phyloP scores from a whole-genome alignment of 352 stramenopile genomes.

The Lagenidium giganteum region DNA sequence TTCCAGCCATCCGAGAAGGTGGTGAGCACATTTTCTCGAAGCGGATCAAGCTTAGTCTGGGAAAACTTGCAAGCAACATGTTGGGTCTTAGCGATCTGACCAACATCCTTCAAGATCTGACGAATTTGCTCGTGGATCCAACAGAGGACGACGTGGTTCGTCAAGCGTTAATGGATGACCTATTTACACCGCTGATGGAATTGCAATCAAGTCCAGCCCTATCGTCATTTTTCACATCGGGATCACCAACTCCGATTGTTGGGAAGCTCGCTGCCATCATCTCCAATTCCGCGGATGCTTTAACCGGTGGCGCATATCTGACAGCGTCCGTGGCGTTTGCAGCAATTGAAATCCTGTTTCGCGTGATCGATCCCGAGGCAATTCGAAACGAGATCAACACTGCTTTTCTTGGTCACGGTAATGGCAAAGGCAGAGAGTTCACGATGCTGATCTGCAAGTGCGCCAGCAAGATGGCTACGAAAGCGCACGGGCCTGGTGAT shows the following conservation, averaged over 20 bases:
- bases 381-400: constrained; percentile 64
- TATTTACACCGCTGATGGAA: constrained; percentile 16
- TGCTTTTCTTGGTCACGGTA: constrained; percentile 60
- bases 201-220: too few species aligned
- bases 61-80: constrained; percentile 22
- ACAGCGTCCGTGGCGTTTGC: constrained; percentile 51
- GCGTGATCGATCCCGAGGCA: constrained; percentile 51
- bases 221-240: too few species aligned
- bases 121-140: constrained; percentile 11
- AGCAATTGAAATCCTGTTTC: constrained; percentile 63
- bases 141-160: constrained; percentile 8
- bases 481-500: constrained; percentile 25
- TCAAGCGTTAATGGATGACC: constrained; percentile 12
- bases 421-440: constrained; percentile 74
- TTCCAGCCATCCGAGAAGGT: constrained; percentile 60
- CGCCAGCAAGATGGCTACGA: constrained; percentile 70
- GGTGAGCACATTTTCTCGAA: constrained; percentile 40
- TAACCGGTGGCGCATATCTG: constrained; percentile 29
- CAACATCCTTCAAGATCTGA: constrained; percentile 12
- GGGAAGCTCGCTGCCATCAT: constrained; percentile 50
- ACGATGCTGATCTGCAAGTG: constrained; percentile 85
- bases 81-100: not conserved
- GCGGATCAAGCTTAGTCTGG: constrained; percentile 44
- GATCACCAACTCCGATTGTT: too few species aligned
- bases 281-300: constrained; percentile 41